These are phyloP conservation scores for Fusarium humuli DNA, from an alignment of 2,329 filamentous ascomycete genomes.

Conservation along the genomic window DNA sequence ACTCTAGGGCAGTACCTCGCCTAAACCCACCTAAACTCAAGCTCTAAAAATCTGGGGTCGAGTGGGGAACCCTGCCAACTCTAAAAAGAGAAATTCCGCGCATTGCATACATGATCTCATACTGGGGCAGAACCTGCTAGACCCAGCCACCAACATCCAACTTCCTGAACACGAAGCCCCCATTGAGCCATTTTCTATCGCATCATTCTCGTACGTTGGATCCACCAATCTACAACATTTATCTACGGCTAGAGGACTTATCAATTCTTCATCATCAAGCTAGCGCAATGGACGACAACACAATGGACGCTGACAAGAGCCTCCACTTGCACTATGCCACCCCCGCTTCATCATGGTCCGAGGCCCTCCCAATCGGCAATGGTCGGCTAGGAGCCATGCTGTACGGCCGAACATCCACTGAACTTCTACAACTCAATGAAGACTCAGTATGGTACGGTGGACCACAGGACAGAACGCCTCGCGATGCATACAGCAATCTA, in stretches of 20 bases:
- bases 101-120: neutral
- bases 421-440: conserved; percentile 59
- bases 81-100: neutral
- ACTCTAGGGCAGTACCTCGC: neutral
- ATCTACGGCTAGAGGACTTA: neutral
- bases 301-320: conserved; percentile 3
- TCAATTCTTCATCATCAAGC: neutral
- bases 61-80: conserved; percentile 7
- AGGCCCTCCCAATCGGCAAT: conserved; percentile 62
- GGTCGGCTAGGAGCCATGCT: conserved; percentile 58
- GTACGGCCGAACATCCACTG: conserved; percentile 57
- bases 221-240: neutral
- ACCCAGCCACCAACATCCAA: neutral
- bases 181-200: neutral
- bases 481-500: conserved; percentile 40
- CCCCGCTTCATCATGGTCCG: conserved; percentile 44
- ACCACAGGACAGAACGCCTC: conserved; percentile 57
- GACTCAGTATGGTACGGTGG: conserved; percentile 62
- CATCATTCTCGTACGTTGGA: neutral
- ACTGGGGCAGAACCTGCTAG: neutral
- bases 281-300: conserved; percentile 9
- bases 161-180: neutral
- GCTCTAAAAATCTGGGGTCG: neutral
- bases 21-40: neutral
- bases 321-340: conserved; percentile 39